A percentile compares a stretch with the other conserved stretches of the same genome.
Conservation (phyloP, 768 basidiomycete genomes). For the Tricholoma sp. region DNA sequence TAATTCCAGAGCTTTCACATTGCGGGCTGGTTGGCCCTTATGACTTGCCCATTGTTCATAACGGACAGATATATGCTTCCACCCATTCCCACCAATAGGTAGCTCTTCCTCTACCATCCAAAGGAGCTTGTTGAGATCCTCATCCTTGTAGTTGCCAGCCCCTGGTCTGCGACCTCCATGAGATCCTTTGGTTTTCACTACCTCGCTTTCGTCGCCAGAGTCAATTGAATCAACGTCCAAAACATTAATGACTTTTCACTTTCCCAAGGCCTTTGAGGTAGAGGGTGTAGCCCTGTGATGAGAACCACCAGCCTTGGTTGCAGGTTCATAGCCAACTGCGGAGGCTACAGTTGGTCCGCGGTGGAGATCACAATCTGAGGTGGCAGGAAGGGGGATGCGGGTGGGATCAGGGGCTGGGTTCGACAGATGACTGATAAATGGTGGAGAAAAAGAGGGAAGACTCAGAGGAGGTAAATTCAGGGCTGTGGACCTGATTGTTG, state of each 20-base stretch:
- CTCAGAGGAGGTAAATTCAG: not conserved
- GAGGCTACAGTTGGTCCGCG: not conserved
- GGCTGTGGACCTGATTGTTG: not conserved
- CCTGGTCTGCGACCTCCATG: not conserved
- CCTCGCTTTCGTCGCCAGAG: not conserved
- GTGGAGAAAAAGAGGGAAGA: not conserved
- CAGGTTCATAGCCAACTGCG: not conserved
- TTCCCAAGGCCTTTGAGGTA: not conserved
- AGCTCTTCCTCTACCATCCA: not conserved
- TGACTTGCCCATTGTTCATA: not conserved
- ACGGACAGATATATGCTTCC: not conserved
- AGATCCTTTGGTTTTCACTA: not conserved
- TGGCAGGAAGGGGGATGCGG: not conserved
- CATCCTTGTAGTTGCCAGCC: not conserved
- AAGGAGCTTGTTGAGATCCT: not conserved
- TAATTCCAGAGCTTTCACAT: not conserved
- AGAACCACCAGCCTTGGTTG: not conserved
- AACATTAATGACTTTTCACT: not conserved
- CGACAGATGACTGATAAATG: not conserved
- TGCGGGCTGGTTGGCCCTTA: not conserved
- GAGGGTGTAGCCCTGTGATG: not conserved
- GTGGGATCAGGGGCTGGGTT: not conserved
- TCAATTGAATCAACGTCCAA: not conserved
- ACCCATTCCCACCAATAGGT: not conserved
- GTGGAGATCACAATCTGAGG: not conserved